Evolutionary conservation across 2,329 filamentous ascomycete genomes (phyloP), one percentile per base, ranked within the genome.

Genomic region (Dactylonectria estremocensis): DNA sequence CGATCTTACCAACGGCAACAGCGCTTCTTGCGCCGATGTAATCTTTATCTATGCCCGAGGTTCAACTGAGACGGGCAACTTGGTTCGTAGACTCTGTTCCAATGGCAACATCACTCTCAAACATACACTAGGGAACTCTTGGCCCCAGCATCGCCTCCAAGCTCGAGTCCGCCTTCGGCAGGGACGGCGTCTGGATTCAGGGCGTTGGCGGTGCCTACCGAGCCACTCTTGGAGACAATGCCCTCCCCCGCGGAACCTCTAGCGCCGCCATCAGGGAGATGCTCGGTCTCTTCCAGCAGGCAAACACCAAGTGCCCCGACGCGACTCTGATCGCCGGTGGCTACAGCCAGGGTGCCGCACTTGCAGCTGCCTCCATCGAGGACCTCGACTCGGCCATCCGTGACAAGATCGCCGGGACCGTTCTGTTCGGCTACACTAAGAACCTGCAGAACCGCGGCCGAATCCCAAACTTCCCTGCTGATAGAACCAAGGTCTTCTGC

Each of bases 291-390:
- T 81, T 85, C 72, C 70, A 75, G 3, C 54, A 80, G 40, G 83
- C 83, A 13, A 66, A 77, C 69, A 69, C 70, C 3, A 83, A 83
- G 67, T 86, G 84, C 61, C 83, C 83, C 9, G 71, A 80, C 40
- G 74, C 83, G 0, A 75, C 79, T 53, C 78, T 85, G 31, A 79
- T 84, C 1, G 79, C 81, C 3, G 83, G 80, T 52, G 83, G 77
- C 6, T 78, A 78, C 67, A 77, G 77, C 59, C 77, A 84, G 74
- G 83, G 83, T 33, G 78, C 80, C 3, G 83, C 83, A 1, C 78
- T 85, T 61, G 79, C 82, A 35, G 77, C 79, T 37, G 76, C 77
- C 48, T 74, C 81, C 8, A 69, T 85, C 54, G 72, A 77, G n/a
- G 71, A 77, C 18, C 72, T 83, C 37, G 62, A 66, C 58, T 58